Evolutionary conservation across 2,329 filamentous ascomycete species (phyloP), one percentile per base, ranked within the genome.

Genomic region (Penicillium sp.): DNA sequence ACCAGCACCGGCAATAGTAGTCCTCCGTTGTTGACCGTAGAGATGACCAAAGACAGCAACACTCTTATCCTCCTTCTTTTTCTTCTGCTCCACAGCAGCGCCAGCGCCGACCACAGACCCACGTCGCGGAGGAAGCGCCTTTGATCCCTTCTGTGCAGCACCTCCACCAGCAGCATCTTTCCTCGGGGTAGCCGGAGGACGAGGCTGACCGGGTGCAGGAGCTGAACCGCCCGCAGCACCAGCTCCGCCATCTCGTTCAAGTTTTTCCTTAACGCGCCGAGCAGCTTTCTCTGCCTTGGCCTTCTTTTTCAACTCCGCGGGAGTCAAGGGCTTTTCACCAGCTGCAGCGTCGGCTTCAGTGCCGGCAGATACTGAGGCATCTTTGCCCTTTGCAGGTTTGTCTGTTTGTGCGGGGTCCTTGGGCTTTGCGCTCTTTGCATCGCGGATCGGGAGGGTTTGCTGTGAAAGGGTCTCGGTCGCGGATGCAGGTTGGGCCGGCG

Each of bases 281-380:
- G 92, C 92, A 52, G 90, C 89, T 79, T 97, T 98, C 73, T 97
- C 93, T 31, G 91, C 93, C 74, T 96, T 93, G 60, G 89, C 89
- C 72, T 86, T 87, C 68, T 93, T 93, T 78, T 98, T 98, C 69
- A 96, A 72, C 75, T 96, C 90, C 21, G 91, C 91, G 35, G 70
- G 70, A 7, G 74, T 73, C 29, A 79, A 66, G 26, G 77, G 72
- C 26, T 74, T 74, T 29, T 69, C 68, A 16, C 65, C 67, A 7
- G 62, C 62, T 43, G 68, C 59, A 22, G 59, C 65, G 5, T 56
- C 59, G 37, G 65, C 60, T 14, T 60, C 65, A 9, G 58, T 58
- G 35, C 64, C 59, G 2, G 65, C 57, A 43, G 69, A 54, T 29
- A 69, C 54, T 53, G 62, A 27, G 14, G 49, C 60, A 55, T 65